Conservation (phyloP, 2,329 filamentous ascomycete species). For the Sphaerostilbella broomeana region DNA sequence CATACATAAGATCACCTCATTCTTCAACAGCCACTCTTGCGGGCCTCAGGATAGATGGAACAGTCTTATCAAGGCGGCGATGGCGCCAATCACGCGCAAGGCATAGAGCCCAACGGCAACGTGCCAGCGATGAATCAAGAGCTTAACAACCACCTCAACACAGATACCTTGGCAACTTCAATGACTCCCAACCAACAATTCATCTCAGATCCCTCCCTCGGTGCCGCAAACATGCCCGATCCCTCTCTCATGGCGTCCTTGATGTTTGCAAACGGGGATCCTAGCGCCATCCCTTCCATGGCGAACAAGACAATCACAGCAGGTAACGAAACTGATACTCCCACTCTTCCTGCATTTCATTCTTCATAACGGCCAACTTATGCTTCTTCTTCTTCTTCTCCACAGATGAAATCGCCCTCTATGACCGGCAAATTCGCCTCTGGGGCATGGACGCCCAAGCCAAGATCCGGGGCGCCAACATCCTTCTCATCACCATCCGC, state of each 20-base stretch:
- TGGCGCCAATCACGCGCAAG: constrained; percentile 3
- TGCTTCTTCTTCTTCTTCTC: background rate
- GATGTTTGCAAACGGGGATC: constrained; percentile 26
- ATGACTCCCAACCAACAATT: constrained; percentile 18
- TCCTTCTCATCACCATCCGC: constrained; percentile 82
- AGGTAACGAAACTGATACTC: constrained; percentile 21
- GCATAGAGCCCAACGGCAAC: constrained; percentile 8
- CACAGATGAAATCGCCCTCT: constrained; percentile 88
- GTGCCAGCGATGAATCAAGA: constrained; percentile 6
- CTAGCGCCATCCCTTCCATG: constrained; percentile 14
- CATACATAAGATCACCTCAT: no score
- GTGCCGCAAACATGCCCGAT: constrained; percentile 19
- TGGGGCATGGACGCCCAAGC: constrained; percentile 97
- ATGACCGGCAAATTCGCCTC: constrained; percentile 93
- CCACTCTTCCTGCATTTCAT: background rate
- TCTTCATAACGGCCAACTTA: background rate
- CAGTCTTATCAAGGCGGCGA: constrained; percentile 9
- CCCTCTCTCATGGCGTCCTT: constrained; percentile 27
- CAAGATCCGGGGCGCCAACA: constrained; percentile 80
- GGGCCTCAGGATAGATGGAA: constrained; percentile 11
- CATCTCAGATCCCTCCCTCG: constrained; percentile 21
- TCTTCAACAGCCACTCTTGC: no score
- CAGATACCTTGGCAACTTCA: constrained; percentile 6
- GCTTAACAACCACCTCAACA: constrained; percentile 3
- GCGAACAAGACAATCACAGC: constrained; percentile 26